Evolutionary conservation across 108 stramenopile species (phyloP).

Genomic region (Nitzschia sp.): DNA sequence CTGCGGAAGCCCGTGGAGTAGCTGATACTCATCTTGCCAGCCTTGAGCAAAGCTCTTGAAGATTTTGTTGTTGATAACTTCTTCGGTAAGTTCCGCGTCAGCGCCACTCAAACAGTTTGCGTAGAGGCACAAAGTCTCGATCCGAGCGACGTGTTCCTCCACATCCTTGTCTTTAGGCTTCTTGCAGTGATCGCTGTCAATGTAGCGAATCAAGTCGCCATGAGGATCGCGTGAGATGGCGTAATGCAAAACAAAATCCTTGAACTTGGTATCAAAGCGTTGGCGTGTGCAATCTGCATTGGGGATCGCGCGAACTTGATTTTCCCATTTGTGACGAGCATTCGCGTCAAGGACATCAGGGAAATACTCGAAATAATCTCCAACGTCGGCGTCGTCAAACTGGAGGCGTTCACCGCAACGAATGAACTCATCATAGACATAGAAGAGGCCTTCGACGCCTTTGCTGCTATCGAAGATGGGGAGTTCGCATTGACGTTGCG

Average conservation of each 20-base stretch:
- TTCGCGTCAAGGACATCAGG: background rate
- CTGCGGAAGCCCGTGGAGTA: no score
- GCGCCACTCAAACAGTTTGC: background rate
- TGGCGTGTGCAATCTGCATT: background rate
- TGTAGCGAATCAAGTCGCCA: background rate
- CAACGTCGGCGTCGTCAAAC: background rate
- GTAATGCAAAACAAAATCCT: background rate
- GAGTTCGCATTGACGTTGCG: no score
- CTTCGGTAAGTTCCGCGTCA: constrained; percentile 2
- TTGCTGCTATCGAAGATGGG: background rate
- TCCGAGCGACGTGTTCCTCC: background rate
- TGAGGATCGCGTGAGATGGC: background rate
- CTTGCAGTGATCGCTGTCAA: constrained; percentile 1
- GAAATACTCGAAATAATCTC: background rate
- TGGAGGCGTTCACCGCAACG: background rate
- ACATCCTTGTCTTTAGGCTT: background rate
- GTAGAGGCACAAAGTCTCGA: constrained; percentile 7
- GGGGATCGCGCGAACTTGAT: background rate
- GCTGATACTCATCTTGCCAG: no score
- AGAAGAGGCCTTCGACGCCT: background rate
- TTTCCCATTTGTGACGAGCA: background rate
- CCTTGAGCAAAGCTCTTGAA: no score
- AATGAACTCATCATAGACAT: background rate
- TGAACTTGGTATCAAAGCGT: background rate
- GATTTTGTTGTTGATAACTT: no score